Evolutionary conservation across 208 protist genomes (phyloP), one percentile per base, ranked within the genome.

Genomic region (Leishmania gerbilli): DNA sequence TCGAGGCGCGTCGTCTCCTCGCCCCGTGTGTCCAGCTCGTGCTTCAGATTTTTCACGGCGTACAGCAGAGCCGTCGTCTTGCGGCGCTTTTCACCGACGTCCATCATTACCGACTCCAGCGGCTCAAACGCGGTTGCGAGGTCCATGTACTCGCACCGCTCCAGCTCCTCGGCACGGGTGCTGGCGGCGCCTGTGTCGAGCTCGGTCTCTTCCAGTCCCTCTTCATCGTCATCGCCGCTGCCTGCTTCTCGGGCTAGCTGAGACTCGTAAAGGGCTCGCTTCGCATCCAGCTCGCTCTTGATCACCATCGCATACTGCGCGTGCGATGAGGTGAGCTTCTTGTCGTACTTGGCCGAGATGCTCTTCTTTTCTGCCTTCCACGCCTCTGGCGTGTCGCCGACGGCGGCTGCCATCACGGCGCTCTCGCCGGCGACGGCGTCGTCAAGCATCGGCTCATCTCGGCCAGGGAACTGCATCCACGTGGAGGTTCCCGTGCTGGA

Each of bases 261-360:
- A 19, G 81, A 83, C 79, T 95, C 88, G 79, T 90, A 94, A 49
- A 89, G 80, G 34, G 82, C 85, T 60, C 94, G 91, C 49, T 87
- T 88, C 5, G 85, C 77, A 80, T 96, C 91, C 21, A 97, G 85
- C 79, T 95, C 86, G 56, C 90, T 90, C 82, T 95, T 96, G 37
- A 97, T 89, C 76, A 95, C 87, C 69, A 90, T 87, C 2, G 92
- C 92, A 76, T 94, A 94, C 69, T 95, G 86, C 56, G 90, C 88
- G 80, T 95, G 90, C 0, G 92, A 94, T 42, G 82, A 92, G 64
- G 85, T 89, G 31, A 97, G 86, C 69, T 90, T 92, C 37, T 91
- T 88, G 79, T 97, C 95, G 75, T 92, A 95, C 88, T 97, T 97
- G 27, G 90, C 89, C 13, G 87, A 91, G 40, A 96, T 92, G 62